Evolutionary conservation across 164 flowering plant species (phyloP).

Genomic region (Litsea cubeba): DNA sequence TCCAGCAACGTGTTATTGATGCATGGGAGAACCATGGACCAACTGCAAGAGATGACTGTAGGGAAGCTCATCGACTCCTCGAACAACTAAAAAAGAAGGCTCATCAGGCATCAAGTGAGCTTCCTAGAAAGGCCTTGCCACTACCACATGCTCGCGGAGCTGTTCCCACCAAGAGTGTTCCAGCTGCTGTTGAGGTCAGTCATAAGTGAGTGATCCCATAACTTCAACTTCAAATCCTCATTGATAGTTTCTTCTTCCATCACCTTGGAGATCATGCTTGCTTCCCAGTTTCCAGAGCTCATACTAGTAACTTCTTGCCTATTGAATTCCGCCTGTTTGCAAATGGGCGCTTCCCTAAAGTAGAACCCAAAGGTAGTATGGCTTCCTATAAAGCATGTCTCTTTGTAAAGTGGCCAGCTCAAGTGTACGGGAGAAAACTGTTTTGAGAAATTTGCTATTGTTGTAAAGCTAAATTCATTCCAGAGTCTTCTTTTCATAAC

Average conservation of each 20-base stretch:
- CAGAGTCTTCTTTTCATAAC: too few relatives aligned
- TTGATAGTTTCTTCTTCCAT: not conserved
- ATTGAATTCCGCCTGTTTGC: not conserved
- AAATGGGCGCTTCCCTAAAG: too few relatives aligned
- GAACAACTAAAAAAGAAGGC: conserved; percentile 43
- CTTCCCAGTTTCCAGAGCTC: not conserved
- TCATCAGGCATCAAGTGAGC: conserved; percentile 13
- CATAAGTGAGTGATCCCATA: not conserved
- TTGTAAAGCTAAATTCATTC: too few relatives aligned
- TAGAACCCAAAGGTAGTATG: too few relatives aligned
- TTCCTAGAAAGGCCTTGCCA: conserved; percentile 37
- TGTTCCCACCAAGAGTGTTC: conserved; percentile 11
- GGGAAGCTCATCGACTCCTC: conserved; percentile 43
- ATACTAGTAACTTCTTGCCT: not conserved
- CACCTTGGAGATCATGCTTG: not conserved
- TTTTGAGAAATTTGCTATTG: too few relatives aligned
- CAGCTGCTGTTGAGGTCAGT: conserved; percentile 11
- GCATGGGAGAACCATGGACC: conserved; percentile 52
- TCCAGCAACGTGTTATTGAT: conserved; percentile 47
- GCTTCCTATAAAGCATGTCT: too few relatives aligned
- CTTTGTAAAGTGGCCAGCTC: too few relatives aligned
- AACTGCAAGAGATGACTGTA: conserved; percentile 33
- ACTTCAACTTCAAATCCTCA: not conserved
- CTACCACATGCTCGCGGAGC: conserved; percentile 23
- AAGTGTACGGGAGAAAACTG: too few relatives aligned